Base-by-base conservation (phyloP, 768 basidiomycete species). In the Amanita thiersii region DNA sequence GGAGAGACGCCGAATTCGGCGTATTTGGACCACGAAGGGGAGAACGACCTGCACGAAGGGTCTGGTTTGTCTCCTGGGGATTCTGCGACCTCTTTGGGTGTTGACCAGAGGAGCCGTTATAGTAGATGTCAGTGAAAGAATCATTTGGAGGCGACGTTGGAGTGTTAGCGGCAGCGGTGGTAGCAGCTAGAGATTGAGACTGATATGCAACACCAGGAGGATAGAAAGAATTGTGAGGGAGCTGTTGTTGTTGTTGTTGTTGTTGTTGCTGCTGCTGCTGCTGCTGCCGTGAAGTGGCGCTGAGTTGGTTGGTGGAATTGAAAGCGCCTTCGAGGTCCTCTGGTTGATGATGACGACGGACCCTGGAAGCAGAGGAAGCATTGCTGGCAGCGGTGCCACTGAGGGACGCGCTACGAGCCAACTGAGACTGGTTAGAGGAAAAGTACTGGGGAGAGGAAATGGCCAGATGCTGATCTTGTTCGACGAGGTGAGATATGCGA, bases 321-420 rank as follows among this genome's bases (percentile, higher is more conserved):
- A 66, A 69, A 39, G 68, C 67, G 15, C 64, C 63, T 47, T 85
- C 81, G 31, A 83, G 61, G 64, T 84, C 82, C 48, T 83, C 81
- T 43, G 72, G 73, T 47, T 78, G 70, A 58, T 81, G 81, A 54
- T 79, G 82, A 51, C 81, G 77, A 48, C 80, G 73, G 23, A 61
- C 55, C 47, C 78, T 72, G 44, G 74, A 58, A 36, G 74, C 57
- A 43, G 66, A 48, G 25, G 59, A 49, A 31, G 56, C 23, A 42
- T 52, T 59, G 50, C 53, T 54, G 55, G 60, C 62, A 39, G 69
- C 61, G 31, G 64, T 66, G 30, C 65, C 71, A 37, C 77, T 72
- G 40, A 85, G 56, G 34, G 85, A 87, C 39, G 79, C 65, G 59
- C 82, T 86, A 50, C 84, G 74, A 12, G 79, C 62, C 43, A 86